Evolutionary conservation across 768 basidiomycete genomes (phyloP).

Genomic region (Trametes coccinea): DNA sequence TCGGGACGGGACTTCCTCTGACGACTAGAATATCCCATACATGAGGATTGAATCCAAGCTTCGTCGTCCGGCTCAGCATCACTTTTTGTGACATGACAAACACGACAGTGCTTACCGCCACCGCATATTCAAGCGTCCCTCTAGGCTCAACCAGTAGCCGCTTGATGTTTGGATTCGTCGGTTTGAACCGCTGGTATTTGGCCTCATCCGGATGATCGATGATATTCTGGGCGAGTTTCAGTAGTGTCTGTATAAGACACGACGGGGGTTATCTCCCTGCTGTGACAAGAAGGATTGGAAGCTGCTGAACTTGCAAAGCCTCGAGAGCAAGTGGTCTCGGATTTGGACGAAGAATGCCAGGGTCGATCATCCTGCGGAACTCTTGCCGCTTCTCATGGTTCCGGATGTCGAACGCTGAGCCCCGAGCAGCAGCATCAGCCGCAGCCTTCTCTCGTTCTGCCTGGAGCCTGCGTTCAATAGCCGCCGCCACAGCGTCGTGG

Average conservation of each 20-base stretch:
- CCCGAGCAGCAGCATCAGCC: constrained; percentile 4
- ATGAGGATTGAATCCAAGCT: constrained; percentile 77
- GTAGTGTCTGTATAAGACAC: constrained; percentile 51
- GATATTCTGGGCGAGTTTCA: constrained; percentile 72
- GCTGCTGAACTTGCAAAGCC: constrained; percentile 58
- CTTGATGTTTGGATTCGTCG: constrained; percentile 70
- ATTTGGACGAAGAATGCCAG: constrained; percentile 75
- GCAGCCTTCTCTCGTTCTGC: constrained; percentile 22
- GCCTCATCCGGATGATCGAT: constrained; percentile 69
- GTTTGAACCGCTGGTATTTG: constrained; percentile 75
- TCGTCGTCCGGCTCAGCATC: background rate
- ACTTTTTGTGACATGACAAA: background rate
- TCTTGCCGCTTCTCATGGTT: constrained; percentile 69
- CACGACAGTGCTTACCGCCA: constrained; percentile 53
- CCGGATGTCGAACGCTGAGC: constrained; percentile 33
- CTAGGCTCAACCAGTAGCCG: constrained; percentile 64
- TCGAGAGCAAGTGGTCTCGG: constrained; percentile 56
- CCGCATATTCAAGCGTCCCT: constrained; percentile 78
- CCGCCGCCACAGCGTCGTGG: constrained; percentile 29
- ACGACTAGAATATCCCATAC: constrained; percentile 36
- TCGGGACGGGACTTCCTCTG: background rate
- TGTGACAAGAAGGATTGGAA: background rate
- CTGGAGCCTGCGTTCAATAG: constrained; percentile 31
- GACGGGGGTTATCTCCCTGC: constrained; percentile 4
- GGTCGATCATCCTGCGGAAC: constrained; percentile 77